These are phyloP conservation scores for Pythium monospermum DNA, from an alignment of 352 stramenopile species.

Conservation along the genomic window DNA sequence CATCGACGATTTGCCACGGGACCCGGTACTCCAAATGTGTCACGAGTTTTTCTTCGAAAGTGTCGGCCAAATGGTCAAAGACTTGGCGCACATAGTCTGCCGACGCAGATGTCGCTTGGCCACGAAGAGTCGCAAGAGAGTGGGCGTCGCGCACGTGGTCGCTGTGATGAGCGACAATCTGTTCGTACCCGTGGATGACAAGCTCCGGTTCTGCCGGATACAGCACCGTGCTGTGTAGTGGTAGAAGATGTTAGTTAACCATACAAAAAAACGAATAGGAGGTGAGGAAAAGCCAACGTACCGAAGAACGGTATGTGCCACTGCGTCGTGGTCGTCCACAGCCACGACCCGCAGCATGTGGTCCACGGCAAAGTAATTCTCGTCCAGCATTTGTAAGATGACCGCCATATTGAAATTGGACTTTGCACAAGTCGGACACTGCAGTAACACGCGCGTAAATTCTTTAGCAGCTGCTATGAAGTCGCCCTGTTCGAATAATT, in stretches of 20 bases:
- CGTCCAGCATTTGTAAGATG: slow-evolving; percentile 63
- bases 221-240: slow-evolving; percentile 44
- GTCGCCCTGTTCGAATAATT: slow-evolving; percentile 49
- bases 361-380: slow-evolving; percentile 60
- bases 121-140: slow-evolving; percentile 58
- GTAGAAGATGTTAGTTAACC: not conserved
- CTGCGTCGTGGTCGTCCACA: slow-evolving; percentile 56
- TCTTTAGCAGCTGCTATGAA: slow-evolving; percentile 36
- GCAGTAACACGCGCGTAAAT: slow-evolving; percentile 47
- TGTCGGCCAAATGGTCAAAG: slow-evolving; percentile 75
- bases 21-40: slow-evolving; percentile 74
- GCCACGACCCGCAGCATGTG: slow-evolving; percentile 70
- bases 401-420: slow-evolving; percentile 76
- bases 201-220: slow-evolving; percentile 50
- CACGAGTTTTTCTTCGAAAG: slow-evolving; percentile 80
- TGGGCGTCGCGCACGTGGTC: slow-evolving; percentile 58
- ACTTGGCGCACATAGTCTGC: slow-evolving; percentile 67
- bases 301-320: slow-evolving; percentile 73
- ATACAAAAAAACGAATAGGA: not conserved
- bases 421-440: slow-evolving; percentile 46
- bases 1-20: slow-evolving; percentile 72
- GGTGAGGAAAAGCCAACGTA: slow-evolving; percentile 7
- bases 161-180: slow-evolving; percentile 28
- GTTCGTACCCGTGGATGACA: slow-evolving; percentile 43
- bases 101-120: slow-evolving; percentile 39